Evolutionary conservation across 352 stramenopile species (phyloP).

Genomic region (Phytophthora idaei): DNA sequence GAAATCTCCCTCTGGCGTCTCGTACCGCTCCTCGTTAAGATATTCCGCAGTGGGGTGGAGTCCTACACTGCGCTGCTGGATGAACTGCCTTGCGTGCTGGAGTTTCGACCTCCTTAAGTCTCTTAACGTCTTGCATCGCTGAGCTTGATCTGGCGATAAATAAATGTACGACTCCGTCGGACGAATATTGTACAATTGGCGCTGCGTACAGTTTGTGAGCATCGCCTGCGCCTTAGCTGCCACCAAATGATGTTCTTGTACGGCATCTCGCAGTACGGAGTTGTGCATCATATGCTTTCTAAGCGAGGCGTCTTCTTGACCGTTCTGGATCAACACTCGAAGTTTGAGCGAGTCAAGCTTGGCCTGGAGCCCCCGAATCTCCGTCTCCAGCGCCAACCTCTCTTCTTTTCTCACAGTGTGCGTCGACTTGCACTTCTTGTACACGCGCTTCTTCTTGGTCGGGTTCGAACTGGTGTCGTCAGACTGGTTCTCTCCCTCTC

Average conservation of each 20-base stretch:
- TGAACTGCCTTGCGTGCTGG: no score
- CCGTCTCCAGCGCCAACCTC: conserved; percentile 20
- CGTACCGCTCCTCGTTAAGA: no score
- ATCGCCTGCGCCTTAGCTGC: conserved; percentile 3
- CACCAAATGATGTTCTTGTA: conserved; percentile 27
- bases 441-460: conserved; percentile 31
- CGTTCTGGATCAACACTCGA: conserved; percentile 7
- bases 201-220: no score
- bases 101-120: no score
- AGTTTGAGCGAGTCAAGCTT: conserved; percentile 30
- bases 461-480: background rate
- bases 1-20: no score
- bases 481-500: background rate
- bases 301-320: background rate
- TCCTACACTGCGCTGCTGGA: no score
- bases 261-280: conserved; percentile 2
- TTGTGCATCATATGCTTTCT: conserved; percentile 5
- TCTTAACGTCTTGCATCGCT: no score
- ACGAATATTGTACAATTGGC: no score
- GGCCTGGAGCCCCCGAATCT: conserved; percentile 21
- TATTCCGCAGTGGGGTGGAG: no score
- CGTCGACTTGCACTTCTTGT: conserved; percentile 46
- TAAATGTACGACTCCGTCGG: no score
- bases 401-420: conserved; percentile 44
- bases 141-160: no score